phyloP scores from a whole-genome alignment of 139 green algal species.

The Chlamydomonas sphaeroides region DNA sequence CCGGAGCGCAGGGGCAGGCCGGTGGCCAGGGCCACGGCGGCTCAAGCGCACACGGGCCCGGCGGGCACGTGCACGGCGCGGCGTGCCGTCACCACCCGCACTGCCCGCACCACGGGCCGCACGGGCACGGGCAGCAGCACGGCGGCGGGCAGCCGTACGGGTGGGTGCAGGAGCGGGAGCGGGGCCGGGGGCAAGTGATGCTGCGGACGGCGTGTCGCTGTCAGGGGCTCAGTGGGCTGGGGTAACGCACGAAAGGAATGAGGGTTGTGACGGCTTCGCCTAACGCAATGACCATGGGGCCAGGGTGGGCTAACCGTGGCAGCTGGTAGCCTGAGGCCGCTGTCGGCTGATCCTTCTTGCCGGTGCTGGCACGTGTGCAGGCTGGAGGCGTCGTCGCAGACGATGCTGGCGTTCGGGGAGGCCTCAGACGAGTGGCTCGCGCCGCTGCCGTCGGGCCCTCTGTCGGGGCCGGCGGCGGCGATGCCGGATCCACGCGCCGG shows the following conservation, averaged over 20 bases:
- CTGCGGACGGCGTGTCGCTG: no score
- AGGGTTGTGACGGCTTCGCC: no score
- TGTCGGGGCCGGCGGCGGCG: background rate
- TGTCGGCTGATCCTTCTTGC: background rate
- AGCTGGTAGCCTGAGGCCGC: no score
- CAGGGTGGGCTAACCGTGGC: no score
- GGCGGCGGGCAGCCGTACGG: no score
- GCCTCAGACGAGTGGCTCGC: constrained; percentile 39
- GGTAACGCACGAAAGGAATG: no score
- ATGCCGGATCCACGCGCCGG: constrained; percentile 17
- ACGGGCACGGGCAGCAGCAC: constrained; percentile 14
- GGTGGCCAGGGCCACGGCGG: background rate
- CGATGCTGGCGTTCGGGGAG: constrained; percentile 10
- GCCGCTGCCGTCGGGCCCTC: background rate
- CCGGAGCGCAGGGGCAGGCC: background rate
- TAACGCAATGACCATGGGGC: no score
- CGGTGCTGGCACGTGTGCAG: background rate
- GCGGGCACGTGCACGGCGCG: constrained; percentile 10
- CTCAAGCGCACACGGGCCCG: background rate
- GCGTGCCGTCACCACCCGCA: constrained; percentile 30
- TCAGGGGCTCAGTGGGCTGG: no score
- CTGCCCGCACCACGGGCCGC: constrained; percentile 27
- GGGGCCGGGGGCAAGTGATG: no score
- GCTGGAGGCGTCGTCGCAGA: constrained; percentile 17
- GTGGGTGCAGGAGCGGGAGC: no score